A percentile compares a stretch with the other conserved stretches of the same genome.
Evolutionary conservation across 106 monocot genomes (phyloP).

Genomic region (Dendrobium catenatum): DNA sequence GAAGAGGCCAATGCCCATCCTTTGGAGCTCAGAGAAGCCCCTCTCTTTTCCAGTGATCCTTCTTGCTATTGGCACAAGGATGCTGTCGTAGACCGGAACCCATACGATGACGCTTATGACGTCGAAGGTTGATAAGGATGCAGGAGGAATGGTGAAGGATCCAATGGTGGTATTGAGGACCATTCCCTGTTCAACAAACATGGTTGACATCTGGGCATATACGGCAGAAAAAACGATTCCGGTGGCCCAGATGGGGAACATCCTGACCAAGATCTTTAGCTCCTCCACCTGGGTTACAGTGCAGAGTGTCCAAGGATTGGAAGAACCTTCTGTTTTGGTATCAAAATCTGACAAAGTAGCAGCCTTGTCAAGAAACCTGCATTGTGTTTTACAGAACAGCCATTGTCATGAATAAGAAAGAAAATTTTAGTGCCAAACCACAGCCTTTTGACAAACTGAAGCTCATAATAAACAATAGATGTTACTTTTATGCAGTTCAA

Average conservation of each 20-base stretch:
- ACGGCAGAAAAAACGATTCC: slow-evolving; percentile 48
- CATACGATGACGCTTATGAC: slow-evolving; percentile 44
- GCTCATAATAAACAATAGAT: background rate
- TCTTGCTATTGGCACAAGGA: slow-evolving; percentile 42
- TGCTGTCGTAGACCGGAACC: slow-evolving; percentile 54
- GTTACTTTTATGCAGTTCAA: too few species aligned
- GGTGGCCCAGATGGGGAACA: slow-evolving; percentile 63
- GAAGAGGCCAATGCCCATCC: slow-evolving; percentile 60
- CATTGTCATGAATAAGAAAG: background rate
- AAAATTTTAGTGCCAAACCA: background rate
- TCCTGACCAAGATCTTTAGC: slow-evolving; percentile 53
- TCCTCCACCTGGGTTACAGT: slow-evolving; percentile 74
- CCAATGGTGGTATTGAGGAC: slow-evolving; percentile 36
- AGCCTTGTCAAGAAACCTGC: slow-evolving; percentile 55
- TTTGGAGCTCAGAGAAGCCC: slow-evolving; percentile 54
- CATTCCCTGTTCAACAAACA: slow-evolving; percentile 76
- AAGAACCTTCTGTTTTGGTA: slow-evolving; percentile 12
- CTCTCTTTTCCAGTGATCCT: slow-evolving; percentile 50
- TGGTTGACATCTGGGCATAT: slow-evolving; percentile 43
- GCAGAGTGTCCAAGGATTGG: slow-evolving; percentile 54
- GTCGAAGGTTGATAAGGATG: slow-evolving; percentile 54
- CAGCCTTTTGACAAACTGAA: background rate
- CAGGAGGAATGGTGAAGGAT: slow-evolving; percentile 54
- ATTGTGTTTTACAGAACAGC: background rate
- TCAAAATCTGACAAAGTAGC: slow-evolving; percentile 27